Evolutionary conservation across 257 asterid species (phyloP).

Genomic region (Solanum chiquidenum): DNA sequence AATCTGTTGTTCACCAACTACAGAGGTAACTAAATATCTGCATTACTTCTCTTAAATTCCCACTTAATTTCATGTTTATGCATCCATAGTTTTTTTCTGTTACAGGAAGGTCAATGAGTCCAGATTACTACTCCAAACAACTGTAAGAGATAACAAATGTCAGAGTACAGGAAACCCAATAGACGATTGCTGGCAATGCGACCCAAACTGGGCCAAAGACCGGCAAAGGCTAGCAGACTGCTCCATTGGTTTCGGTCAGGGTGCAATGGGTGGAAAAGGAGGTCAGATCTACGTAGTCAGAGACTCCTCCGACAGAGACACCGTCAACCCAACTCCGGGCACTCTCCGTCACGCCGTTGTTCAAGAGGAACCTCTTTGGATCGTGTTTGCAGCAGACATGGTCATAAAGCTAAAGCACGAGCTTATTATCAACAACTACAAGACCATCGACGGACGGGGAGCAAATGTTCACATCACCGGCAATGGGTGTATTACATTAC

Average conservation of each 20-base stretch:
- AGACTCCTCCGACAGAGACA: constrained; percentile 12
- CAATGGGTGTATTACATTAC: constrained; percentile 10
- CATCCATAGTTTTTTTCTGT: not conserved
- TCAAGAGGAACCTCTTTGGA: constrained; percentile 18
- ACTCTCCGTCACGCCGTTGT: constrained; percentile 17
- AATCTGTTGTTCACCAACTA: constrained; percentile 28
- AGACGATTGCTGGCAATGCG: constrained; percentile 19
- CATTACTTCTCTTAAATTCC: not conserved
- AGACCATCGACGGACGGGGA: constrained; percentile 17
- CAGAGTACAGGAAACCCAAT: constrained; percentile 5
- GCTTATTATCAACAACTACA: constrained; percentile 6
- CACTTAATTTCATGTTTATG: not conserved
- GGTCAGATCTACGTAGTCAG: constrained; percentile 10
- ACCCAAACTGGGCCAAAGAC: constrained; percentile 7
- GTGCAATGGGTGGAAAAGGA: constrained; percentile 11
- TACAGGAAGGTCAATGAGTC: constrained; percentile 6
- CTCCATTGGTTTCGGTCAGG: constrained; percentile 14
- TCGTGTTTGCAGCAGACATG: constrained; percentile 8
- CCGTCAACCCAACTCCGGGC: constrained; percentile 16
- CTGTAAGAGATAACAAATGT: not conserved
- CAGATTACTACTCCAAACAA: not conserved
- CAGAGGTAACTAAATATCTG: constrained; percentile 35
- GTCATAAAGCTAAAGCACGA: not conserved
- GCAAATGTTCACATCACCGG: constrained; percentile 8
- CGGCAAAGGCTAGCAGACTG: constrained; percentile 16